phyloP scores from a whole-genome alignment of 371 early-diverging fungal species.

The Batkoa obscura region DNA sequence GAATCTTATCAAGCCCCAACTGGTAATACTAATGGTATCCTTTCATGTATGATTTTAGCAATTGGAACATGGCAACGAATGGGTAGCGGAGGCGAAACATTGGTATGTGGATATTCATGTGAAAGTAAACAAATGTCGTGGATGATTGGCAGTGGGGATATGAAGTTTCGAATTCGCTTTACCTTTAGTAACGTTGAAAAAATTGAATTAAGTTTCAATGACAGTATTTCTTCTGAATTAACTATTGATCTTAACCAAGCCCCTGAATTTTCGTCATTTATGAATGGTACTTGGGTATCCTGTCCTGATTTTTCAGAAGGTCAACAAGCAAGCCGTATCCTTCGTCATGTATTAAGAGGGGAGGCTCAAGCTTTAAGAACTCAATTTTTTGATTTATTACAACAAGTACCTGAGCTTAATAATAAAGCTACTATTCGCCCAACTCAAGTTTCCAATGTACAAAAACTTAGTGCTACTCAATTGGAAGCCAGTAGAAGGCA shows the following conservation, averaged over 20 bases:
- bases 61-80: slow-evolving; percentile 61
- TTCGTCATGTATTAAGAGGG: not conserved
- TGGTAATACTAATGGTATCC: not conserved
- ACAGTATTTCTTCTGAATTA: not conserved
- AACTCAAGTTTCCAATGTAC: not conserved
- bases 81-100: slow-evolving; percentile 28
- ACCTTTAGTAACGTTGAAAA: not conserved
- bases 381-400: not conserved
- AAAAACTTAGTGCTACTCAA: not conserved
- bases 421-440: not conserved
- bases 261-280: not conserved
- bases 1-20: not conserved
- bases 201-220: not conserved
- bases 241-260: not conserved
- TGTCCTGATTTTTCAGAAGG: slow-evolving; percentile 2
- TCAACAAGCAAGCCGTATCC: not conserved
- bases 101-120: slow-evolving; percentile 17
- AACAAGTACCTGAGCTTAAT: not conserved
- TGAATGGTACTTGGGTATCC: not conserved
- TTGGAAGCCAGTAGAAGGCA: not conserved
- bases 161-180: slow-evolving; percentile 2
- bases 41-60: slow-evolving; percentile 17
- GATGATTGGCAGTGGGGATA: not conserved
- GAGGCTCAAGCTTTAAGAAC: not conserved
- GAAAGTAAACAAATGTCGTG: not conserved